phyloP scores from a whole-genome alignment of 345 rosid genomes.

The Syzygium aromaticum region DNA sequence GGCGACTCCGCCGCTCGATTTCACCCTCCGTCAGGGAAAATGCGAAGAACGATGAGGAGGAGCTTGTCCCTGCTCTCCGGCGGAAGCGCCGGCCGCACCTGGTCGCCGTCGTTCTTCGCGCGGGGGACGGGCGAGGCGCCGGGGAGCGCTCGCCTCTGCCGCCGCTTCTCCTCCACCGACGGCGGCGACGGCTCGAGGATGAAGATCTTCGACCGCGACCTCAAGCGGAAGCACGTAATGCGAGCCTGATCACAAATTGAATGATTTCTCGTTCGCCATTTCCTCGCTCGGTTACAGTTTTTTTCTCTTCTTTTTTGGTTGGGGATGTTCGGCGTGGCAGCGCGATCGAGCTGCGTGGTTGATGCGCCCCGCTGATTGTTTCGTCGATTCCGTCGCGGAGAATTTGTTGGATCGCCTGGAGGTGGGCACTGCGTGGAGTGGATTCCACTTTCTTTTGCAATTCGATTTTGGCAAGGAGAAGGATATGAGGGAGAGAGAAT shows the following conservation, averaged over 20 bases:
- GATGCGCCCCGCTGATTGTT: constrained; percentile 48
- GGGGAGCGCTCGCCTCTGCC: not conserved
- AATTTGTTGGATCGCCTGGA: constrained; percentile 84
- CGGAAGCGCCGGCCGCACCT: not conserved
- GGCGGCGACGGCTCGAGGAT: constrained; percentile 26
- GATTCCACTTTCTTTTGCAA: not conserved
- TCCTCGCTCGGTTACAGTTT: not conserved
- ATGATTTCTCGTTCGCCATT: not conserved
- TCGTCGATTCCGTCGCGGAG: constrained; percentile 86
- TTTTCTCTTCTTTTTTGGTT: not conserved
- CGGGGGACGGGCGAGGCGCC: not conserved
- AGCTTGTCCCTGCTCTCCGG: not conserved
- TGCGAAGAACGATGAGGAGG: not conserved
- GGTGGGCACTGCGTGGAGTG: constrained; percentile 21
- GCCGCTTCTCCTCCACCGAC: not conserved
- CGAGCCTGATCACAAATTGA: not conserved
- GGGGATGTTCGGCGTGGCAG: constrained; percentile 22
- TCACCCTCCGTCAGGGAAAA: not conserved
- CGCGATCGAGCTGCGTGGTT: constrained; percentile 98
- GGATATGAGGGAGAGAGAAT: not conserved
- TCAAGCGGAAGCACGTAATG: constrained; percentile 80
- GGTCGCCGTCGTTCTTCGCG: not conserved
- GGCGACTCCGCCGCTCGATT: not conserved
- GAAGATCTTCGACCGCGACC: constrained; percentile 77
- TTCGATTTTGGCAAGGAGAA: not conserved